Evolutionary conservation across 805 yeast genomes (phyloP), one percentile per base, ranked within the genome.

Genomic region (Peterozyma xylosa): DNA sequence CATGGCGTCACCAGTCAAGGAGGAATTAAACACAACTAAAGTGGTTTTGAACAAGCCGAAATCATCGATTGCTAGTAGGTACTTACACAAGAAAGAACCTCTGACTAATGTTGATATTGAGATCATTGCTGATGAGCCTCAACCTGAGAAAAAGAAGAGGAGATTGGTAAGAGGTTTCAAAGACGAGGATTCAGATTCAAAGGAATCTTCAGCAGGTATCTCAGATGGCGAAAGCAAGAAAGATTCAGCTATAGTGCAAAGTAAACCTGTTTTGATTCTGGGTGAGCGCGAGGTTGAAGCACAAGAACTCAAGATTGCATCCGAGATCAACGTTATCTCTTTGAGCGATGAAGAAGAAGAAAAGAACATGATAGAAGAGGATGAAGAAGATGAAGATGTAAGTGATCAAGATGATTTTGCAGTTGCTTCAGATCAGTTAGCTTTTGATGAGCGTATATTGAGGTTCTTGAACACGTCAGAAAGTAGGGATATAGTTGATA

Each of bases 391-490:
- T 53, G 78, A 77, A 15, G 74, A 67, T 33, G 77, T 69, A 41
- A 73, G 64, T 9, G 67, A 63, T 38, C 63, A 56, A 30, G 60
- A 54, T 29, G 56, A 50, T 11, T 68, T 37, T 9, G 36, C 21
- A 33, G 32, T 37, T 35, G 38, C 33, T 9, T 37, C 43, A 32
- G 32, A 18, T 33, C 44, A 40, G 15, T 33, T 48, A 27, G 62
- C 64, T 50, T 80, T 83, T 50, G 90, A 83, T 53, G 69, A 69
- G 13, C 80, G 86, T 47, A 76, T 88, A 21, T 64, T 90, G 39
- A 76, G 80, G 38, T 89, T 93, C 53, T 69, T 91, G 50, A 93
- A 93, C 61, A 74, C 78, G 11, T 91, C 95, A 1, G 76, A 85
- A 13, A 69, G 67, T 2, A 76, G 80, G 45, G 96, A 90, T 57